Percentiles rank a stretch among this genome's conserved stretches.
Conservation (phyloP, 306 rosid genomes). For the Trifolium subterraneum region DNA sequence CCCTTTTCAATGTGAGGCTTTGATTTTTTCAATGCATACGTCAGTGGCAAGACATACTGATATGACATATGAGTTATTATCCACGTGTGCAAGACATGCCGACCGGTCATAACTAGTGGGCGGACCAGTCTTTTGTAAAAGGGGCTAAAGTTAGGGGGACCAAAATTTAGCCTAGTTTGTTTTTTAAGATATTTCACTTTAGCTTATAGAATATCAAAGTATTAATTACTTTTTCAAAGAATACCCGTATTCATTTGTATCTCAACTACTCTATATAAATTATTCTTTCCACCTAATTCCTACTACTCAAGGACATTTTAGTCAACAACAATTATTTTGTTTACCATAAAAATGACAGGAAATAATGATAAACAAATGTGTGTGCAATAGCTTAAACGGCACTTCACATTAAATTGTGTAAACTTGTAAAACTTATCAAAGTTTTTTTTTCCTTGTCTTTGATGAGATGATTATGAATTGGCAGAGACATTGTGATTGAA, state of each 20-base stretch:
- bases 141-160: too few species aligned
- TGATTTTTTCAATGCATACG: background rate
- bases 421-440: background rate
- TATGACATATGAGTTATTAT: too few species aligned
- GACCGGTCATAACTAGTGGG: too few species aligned
- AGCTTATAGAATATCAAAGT: too few species aligned
- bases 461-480: background rate
- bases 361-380: too few species aligned
- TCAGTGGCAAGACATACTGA: too few species aligned
- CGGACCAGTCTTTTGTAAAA: too few species aligned
- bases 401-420: too few species aligned
- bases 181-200: background rate
- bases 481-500: constrained; percentile 45
- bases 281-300: background rate
- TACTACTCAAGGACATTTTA: background rate
- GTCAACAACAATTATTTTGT: background rate
- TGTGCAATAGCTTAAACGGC: background rate
- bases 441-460: background rate
- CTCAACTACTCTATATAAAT: background rate
- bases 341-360: too few species aligned
- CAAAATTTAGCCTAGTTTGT: too few species aligned
- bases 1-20: background rate
- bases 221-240: background rate
- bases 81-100: too few species aligned
- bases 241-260: background rate